phyloP scores from a whole-genome alignment of 352 stramenopile genomes.

The Phytophthora gonapodyides region DNA sequence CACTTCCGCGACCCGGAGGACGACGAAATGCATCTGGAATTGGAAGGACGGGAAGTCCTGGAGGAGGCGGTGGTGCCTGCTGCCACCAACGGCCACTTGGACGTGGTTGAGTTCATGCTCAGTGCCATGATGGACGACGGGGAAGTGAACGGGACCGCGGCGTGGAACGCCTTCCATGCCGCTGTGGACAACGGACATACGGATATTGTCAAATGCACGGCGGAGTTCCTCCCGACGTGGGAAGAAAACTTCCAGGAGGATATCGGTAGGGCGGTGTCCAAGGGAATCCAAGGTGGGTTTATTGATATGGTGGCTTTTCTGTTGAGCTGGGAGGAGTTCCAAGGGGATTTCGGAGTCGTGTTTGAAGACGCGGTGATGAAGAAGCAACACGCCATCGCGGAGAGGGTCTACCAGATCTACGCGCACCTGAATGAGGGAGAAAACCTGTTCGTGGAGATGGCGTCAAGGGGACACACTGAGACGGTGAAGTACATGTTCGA shows the following conservation, averaged over 20 bases:
- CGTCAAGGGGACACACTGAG: neutral
- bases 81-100: neutral
- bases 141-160: conserved; percentile 3
- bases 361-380: conserved; percentile 1
- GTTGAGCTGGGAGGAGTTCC: neutral
- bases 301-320: conserved; percentile 2
- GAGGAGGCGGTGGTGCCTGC: conserved; percentile 1
- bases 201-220: conserved; percentile 1
- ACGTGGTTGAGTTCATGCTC: conserved; percentile 12
- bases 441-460: neutral
- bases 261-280: neutral
- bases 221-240: neutral
- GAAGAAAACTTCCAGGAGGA: conserved; percentile 2
- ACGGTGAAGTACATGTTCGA: neutral
- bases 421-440: neutral
- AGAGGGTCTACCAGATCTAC: neutral
- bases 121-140: neutral
- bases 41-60: neutral
- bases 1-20: neutral
- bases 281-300: conserved; percentile 2
- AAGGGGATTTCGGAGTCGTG: neutral
- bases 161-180: conserved; percentile 2
- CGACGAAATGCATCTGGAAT: neutral
- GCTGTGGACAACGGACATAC: neutral
- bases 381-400: neutral